Evolutionary conservation across 352 stramenopile genomes (phyloP).

Genomic region (Thalassiosira ordinaria): DNA sequence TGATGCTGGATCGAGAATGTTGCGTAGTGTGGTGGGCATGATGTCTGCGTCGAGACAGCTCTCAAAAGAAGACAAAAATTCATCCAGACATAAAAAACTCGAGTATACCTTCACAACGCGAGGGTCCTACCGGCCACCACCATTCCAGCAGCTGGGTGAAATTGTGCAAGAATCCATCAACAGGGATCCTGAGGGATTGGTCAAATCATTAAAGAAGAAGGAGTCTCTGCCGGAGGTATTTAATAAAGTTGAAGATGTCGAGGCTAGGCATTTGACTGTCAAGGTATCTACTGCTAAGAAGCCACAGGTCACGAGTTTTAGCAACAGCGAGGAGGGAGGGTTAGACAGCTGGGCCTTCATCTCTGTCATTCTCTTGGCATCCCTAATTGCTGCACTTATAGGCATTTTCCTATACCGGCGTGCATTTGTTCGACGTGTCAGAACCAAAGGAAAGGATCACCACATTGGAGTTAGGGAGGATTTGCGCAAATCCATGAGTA

Average conservation of each 20-base stretch:
- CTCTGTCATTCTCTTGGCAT: too few relatives aligned
- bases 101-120: slow-evolving; percentile 38
- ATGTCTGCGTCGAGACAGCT: too few relatives aligned
- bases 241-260: slow-evolving; percentile 8
- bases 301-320: neutral
- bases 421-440: too few relatives aligned
- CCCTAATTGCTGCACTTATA: too few relatives aligned
- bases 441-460: too few relatives aligned
- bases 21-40: neutral
- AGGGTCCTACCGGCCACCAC: slow-evolving; percentile 38
- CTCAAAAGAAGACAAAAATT: neutral
- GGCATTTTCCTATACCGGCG: too few relatives aligned
- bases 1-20: neutral
- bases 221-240: slow-evolving; percentile 18
- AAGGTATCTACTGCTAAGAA: slow-evolving; percentile 1
- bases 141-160: slow-evolving; percentile 39
- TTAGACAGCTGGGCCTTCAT: too few relatives aligned
- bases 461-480: too few relatives aligned
- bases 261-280: slow-evolving; percentile 36
- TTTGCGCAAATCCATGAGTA: slow-evolving; percentile 59
- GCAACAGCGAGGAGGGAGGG: too few relatives aligned
- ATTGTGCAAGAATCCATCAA: slow-evolving; percentile 52
- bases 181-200: slow-evolving; percentile 9
- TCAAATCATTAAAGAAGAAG: slow-evolving; percentile 8
- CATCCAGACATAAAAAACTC: slow-evolving; percentile 1